Base-by-base conservation (phyloP, 108 stramenopile species). In the Epipyxis sp. region DNA sequence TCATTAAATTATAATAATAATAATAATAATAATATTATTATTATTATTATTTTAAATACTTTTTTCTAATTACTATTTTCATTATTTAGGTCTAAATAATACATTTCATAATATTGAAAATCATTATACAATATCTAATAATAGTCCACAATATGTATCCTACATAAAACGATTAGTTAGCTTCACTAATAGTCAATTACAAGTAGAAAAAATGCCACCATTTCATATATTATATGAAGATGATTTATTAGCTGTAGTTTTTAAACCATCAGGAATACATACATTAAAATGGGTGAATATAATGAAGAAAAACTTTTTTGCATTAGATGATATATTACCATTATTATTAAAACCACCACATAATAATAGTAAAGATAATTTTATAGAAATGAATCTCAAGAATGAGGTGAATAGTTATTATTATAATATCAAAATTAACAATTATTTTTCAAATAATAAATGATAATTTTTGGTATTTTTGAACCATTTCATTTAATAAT, bases 181-280 rank as follows among this genome's bases (percentile, higher is more conserved):
- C 46, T 50, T 50, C 46, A 13, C 46, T 50, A 50, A 50, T 50
- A 50, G 46, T 50, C 46, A 13, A 6, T 50, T 50, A 65, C 61
- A 37, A 65, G 61, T 32, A 32, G 61, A 65, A 6, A 16, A 25
- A 13, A 29, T 32, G 13, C 35, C 61, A 65, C 35, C 61, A 6
- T 25, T 37, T 65, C 61, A 65, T 29, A 65, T 65, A 6, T 6
- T 65, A 16, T 65, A 65, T 37, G 61, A 65, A 65, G 61, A 65
- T 65, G 61, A 65, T 65, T 16, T 32, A 16, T 32, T 65, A 6
- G 61, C 61, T 10, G 25, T 65, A 6, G 61, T 65, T 32, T 65
- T 65, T 32, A 65, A 65, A 25, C 61, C 61, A 6, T 16, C 61
- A 13, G 61, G 61, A 65, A 25, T 65, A 32, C 61, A 65, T 65